Conservation (phyloP, 129 eudicot species). For the Scalesia atractyloides region DNA sequence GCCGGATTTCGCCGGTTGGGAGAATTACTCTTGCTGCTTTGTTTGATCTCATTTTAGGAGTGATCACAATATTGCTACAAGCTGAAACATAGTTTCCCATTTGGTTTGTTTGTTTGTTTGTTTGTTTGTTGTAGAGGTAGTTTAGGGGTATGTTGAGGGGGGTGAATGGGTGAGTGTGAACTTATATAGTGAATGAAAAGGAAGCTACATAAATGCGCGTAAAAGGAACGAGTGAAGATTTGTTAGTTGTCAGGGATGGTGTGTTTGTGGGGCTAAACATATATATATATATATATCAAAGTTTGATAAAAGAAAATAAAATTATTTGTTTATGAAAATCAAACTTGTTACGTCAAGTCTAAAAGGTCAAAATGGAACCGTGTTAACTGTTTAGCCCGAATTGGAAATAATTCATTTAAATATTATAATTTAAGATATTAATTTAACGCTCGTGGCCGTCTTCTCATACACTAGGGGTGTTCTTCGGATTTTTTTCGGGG, state of each 20-base stretch:
- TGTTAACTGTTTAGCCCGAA: neutral
- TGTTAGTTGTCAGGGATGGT: slow-evolving; percentile 23
- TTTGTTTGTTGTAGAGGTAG: no score
- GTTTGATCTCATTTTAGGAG: slow-evolving; percentile 35
- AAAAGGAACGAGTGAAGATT: slow-evolving; percentile 19
- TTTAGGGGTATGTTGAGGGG: neutral
- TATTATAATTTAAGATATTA: no score
- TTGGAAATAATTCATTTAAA: neutral
- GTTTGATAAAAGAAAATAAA: neutral
- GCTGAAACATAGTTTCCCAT: slow-evolving; percentile 69
- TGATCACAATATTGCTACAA: slow-evolving; percentile 32
- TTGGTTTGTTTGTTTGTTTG: neutral
- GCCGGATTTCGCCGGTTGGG: slow-evolving; percentile 79
- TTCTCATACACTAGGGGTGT: no score
- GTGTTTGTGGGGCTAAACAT: slow-evolving; percentile 27
- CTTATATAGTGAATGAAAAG: slow-evolving; percentile 3
- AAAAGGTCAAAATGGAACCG: neutral
- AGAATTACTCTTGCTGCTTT: slow-evolving; percentile 71
- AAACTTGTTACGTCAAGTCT: neutral
- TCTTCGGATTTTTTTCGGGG: no score
- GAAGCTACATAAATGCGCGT: slow-evolving; percentile 33
- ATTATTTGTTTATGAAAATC: neutral
- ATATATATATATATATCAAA: neutral
- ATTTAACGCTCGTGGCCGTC: no score
- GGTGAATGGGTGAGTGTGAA: slow-evolving; percentile 14